Evolutionary conservation across 2,329 filamentous ascomycete genomes (phyloP).

Genomic region (Aspergillus fischeri): DNA sequence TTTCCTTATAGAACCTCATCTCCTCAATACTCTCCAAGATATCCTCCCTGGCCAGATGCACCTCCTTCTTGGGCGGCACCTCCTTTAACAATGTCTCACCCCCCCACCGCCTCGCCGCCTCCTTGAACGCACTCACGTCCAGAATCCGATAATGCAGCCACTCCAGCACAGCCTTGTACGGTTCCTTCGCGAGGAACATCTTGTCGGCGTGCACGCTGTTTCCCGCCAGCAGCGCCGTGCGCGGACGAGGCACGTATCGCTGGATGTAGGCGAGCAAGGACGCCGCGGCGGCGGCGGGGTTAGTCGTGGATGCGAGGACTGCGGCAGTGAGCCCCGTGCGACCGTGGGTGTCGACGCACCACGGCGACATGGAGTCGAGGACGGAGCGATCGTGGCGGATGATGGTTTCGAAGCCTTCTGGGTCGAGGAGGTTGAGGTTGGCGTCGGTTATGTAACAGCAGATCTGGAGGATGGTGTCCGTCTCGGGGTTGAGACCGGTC

Average conservation of each 20-base stretch:
- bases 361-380: constrained; percentile 78
- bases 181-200: constrained; percentile 69
- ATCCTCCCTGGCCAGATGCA: constrained; percentile 81
- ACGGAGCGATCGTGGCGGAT: constrained; percentile 68
- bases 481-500: constrained; percentile 52
- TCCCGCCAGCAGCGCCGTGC: constrained; percentile 73
- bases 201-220: constrained; percentile 92
- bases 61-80: constrained; percentile 67
- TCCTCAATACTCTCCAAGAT: constrained; percentile 95
- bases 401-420: constrained; percentile 71
- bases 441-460: constrained; percentile 87
- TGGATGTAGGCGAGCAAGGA: constrained; percentile 75
- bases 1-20: constrained; percentile 74
- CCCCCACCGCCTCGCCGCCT: constrained; percentile 80
- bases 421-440: constrained; percentile 70
- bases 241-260: constrained; percentile 61
- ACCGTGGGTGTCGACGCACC: constrained; percentile 80
- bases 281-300: constrained; percentile 66
- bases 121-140: constrained; percentile 89
- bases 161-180: constrained; percentile 68
- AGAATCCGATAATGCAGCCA: constrained; percentile 86
- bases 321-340: constrained; percentile 75
- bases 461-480: constrained; percentile 83
- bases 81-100: constrained; percentile 54
- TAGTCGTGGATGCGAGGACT: constrained; percentile 69